Base-by-base conservation (phyloP, 352 stramenopile species). In the Globisporangium lucens region DNA sequence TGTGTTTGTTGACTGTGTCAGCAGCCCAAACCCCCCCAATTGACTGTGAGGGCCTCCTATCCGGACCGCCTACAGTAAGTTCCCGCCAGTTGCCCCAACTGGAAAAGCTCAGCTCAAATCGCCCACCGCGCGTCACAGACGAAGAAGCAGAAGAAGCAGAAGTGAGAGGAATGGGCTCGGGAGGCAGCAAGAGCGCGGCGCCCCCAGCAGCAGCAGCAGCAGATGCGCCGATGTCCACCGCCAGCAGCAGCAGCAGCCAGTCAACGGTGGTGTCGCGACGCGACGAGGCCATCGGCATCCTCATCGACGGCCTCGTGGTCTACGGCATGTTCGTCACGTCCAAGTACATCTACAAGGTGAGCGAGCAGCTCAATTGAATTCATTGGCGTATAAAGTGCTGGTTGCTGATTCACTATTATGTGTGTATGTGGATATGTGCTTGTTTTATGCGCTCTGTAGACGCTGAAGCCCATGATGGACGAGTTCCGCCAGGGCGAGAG, bases 301-400 rank as follows among this genome's bases (percentile, higher is more conserved):
- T 93, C 52, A 72, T 96, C 30, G 88, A 94, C 61, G 81, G 78
- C 1, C 64, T 96, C 49, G 78, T 96, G 67, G 82, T 96, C 51
- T 95, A 93, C 71, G 84, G 85, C 66, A 89, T 90, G 70, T 94
- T 86, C 71, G 76, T 93, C 57, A 82, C 84, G 41, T 85, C 83
- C 69, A 93, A 94, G 67, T 96, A 91, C 68, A 15, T 95, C 8
- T 92, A 90, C 75, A 94, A 95, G 82, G 81, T 82, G 30, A 46
- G 58, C 24, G 24, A 24, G 15, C 5, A 51, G 43, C 43, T 22
- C 43, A 51, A 51, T 51, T 10, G 17, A 10, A 10, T 2, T 51
- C n/a, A 56, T 38, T 46, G 12, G 13, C 4, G 13, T 17, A 13
- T 9, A 43, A 9, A 46, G 4, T 9, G 5, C 51, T 33, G 24